A percentile compares a stretch with the other conserved stretches of the same genome.
phyloP scores from a whole-genome alignment of 306 rosid genomes.

The Oemleria cerasiformis region DNA sequence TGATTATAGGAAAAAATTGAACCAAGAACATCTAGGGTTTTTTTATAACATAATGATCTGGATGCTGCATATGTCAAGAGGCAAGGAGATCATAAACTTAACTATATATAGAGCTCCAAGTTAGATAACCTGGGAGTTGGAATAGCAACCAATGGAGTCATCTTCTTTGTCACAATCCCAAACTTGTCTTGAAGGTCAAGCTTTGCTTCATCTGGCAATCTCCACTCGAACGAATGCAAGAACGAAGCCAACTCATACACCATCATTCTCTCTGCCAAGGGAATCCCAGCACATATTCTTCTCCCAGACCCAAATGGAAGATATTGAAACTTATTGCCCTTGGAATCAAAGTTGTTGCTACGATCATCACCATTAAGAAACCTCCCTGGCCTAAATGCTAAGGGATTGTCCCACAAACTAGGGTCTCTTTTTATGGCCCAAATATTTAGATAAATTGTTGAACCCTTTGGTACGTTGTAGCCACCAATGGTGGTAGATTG shows the following conservation, averaged over 20 bases:
- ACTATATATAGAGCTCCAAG: constrained; percentile 6
- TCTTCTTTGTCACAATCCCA: constrained; percentile 24
- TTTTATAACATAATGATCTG: too few species aligned
- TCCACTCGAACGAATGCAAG: constrained; percentile 29
- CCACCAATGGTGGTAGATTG: neutral
- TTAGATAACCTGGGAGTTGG: constrained; percentile 29
- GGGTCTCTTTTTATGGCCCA: constrained; percentile 8
- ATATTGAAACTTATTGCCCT: constrained; percentile 11
- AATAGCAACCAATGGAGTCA: constrained; percentile 13
- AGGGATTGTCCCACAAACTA: constrained; percentile 24
- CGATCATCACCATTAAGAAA: neutral
- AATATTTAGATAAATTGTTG: neutral
- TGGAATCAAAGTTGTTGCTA: constrained; percentile 2
- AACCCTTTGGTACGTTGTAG: neutral
- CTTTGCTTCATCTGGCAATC: constrained; percentile 9
- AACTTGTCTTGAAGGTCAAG: constrained; percentile 12
- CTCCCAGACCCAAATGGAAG: constrained; percentile 35
- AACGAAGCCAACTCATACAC: constrained; percentile 7
- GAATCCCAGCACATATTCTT: constrained; percentile 28
- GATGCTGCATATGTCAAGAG: too few species aligned
- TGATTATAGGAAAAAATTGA: too few species aligned
- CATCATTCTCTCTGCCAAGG: constrained; percentile 20
- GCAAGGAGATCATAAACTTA: neutral
- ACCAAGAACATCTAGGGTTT: too few species aligned
- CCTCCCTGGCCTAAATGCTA: constrained; percentile 23